phyloP scores from a whole-genome alignment of 2,329 filamentous ascomycete genomes.

The Xylariaceae sp. region DNA sequence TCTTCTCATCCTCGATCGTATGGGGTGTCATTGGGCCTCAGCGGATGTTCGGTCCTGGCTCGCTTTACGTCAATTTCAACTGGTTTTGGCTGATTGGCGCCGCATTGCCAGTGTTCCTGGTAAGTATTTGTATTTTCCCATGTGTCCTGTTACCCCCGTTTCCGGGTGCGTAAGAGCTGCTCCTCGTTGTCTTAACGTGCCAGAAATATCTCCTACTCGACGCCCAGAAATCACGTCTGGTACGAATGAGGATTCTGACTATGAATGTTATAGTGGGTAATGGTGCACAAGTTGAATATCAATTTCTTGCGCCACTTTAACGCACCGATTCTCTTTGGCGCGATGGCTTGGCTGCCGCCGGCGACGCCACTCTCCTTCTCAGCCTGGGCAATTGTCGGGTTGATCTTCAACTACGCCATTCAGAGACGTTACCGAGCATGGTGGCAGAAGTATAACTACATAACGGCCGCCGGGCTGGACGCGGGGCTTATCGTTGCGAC shows the following conservation, averaged over 20 bases:
- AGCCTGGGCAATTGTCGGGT: conserved; percentile 52
- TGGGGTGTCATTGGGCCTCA: conserved; percentile 54
- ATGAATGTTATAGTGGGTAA: conserved; percentile 32
- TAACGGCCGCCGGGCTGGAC: conserved; percentile 37
- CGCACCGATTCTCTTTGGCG: conserved; percentile 53
- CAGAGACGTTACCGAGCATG: conserved; percentile 49
- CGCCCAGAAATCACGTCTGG: not conserved
- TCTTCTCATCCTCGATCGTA: conserved; percentile 49
- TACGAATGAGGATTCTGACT: not conserved
- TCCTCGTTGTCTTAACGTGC: not conserved
- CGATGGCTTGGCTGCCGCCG: conserved; percentile 49
- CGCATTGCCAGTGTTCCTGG: conserved; percentile 41
- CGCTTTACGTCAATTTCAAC: conserved; percentile 46
- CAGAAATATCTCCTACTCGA: not conserved
- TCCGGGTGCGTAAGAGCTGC: not conserved
- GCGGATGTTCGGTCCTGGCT: conserved; percentile 49
- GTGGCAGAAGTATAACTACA: conserved; percentile 48
- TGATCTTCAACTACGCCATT: conserved; percentile 54
- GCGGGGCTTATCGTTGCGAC: conserved; percentile 36
- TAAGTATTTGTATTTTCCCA: not conserved
- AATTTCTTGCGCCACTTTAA: conserved; percentile 45
- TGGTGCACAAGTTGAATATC: conserved; percentile 38
- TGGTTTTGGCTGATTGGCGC: conserved; percentile 52
- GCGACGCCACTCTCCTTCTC: conserved; percentile 56
- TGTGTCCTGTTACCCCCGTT: not conserved